Evolutionary conservation across 2,329 filamentous ascomycete species (phyloP), one percentile per base, ranked within the genome.

Genomic region (Mollisia scopiformis): DNA sequence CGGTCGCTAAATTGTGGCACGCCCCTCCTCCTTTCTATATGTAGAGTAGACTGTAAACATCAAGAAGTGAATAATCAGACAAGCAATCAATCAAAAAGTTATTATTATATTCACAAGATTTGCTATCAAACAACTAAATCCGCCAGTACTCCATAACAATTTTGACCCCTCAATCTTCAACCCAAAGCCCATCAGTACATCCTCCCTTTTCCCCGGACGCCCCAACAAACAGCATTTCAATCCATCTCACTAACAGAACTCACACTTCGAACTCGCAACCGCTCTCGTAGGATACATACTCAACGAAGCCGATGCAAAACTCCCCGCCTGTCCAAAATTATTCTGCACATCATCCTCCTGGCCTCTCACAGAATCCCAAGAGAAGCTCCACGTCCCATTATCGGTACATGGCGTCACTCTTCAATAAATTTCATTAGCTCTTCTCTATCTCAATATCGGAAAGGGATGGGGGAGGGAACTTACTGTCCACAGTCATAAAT

Each of bases 301-400:
- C 10, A 68, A 53, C 6, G 6, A 51, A 2, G 25, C 19, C 16
- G 49, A 27, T 5, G 6, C 16, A 28, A 66, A 68, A 8, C 55
- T 28, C 14, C 66, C 66, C 3, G 64, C 35, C 25, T 68, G 66
- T 6, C 64, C 64, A 35, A 68, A 68, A 30, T 68, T 68, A 35
- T 68, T 68, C 41, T 62, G 58, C 1, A 64, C 66, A 50, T 68
- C 66, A 10, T 16, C 27, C 41, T 66, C 62, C 25, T 68, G 62
- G 11, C 66, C 66, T 11, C 57, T 54, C 10, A 68, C 58, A 52
- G 66, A 64, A 52, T 68, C 64, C 33, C 39, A 28, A 39, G 58
- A 65, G 27, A 68, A 66, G 19, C 11, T 30, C 64, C 64, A 68
- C 14, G 62, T 63, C 7, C 64, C 66, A 23, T 62, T 68, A 49